Evolutionary conservation across 2,329 filamentous ascomycete genomes (phyloP).

Genomic region (Pseudogymnoascus sp.): DNA sequence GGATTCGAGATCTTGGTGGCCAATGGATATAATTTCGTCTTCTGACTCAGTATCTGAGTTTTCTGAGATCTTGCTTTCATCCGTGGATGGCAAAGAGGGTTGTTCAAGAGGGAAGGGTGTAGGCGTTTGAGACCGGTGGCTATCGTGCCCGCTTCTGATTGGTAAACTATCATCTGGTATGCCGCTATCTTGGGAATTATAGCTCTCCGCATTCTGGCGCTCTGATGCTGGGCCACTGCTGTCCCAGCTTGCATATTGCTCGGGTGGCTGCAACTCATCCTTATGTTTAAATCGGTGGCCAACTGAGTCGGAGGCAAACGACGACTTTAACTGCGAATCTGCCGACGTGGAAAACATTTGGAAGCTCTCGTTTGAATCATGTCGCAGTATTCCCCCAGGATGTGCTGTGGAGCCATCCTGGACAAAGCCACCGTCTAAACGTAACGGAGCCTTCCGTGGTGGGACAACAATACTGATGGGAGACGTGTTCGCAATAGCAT

Average conservation of each 20-base stretch:
- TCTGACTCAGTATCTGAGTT: slow-evolving; percentile 6
- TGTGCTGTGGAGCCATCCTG: slow-evolving; percentile 27
- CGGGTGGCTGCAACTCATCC: not conserved
- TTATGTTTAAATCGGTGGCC: not conserved
- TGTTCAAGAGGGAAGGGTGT: slow-evolving; percentile 15
- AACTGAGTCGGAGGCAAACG: slow-evolving; percentile 1
- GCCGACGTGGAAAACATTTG: slow-evolving; percentile 53
- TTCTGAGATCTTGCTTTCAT: not conserved
- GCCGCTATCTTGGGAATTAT: not conserved
- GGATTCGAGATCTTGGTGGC: not conserved
- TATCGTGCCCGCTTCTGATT: not conserved
- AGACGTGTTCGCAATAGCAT: slow-evolving; percentile 36
- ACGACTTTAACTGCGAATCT: slow-evolving; percentile 29
- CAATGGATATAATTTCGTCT: slow-evolving; percentile 16
- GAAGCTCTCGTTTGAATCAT: slow-evolving; percentile 54
- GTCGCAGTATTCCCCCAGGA: slow-evolving; percentile 32
- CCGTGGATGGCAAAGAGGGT: slow-evolving; percentile 18
- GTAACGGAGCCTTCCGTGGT: not conserved
- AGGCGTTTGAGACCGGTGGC: not conserved
- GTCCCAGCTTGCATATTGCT: not conserved
- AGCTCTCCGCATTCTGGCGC: not conserved
- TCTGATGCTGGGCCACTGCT: not conserved
- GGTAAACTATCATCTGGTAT: not conserved
- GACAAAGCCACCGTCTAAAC: slow-evolving; percentile 16
- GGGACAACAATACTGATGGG: slow-evolving; percentile 44